Conservation (phyloP, 1,284 basidiomycete genomes). For the Cutaneotrichosporon arboriforme region DNA sequence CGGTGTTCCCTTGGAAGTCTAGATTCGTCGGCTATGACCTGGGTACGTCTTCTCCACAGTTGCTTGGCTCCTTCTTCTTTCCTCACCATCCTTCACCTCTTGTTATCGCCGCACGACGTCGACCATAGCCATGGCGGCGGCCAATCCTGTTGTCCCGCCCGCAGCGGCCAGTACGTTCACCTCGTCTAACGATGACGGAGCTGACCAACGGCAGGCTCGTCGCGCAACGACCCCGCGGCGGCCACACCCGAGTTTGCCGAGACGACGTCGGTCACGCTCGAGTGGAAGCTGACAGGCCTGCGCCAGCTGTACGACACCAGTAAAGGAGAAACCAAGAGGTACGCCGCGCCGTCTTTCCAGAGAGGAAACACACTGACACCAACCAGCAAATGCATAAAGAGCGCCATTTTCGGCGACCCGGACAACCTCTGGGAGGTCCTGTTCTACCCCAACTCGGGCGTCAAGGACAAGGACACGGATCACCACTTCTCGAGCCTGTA, state of each 20-base stretch:
- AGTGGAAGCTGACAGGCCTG: conserved; percentile 67
- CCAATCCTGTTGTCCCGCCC: too few relatives aligned
- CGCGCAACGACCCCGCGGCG: background rate
- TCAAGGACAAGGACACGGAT: conserved; percentile 39
- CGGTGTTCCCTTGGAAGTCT: too few relatives aligned
- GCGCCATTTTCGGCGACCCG: conserved; percentile 46
- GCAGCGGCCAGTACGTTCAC: background rate
- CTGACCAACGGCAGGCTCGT: background rate
- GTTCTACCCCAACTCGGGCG: conserved; percentile 75
- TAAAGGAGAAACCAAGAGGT: conserved; percentile 46
- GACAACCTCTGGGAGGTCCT: conserved; percentile 57
- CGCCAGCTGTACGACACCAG: conserved; percentile 66
- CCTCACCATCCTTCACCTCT: too few relatives aligned
- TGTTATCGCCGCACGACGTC: background rate
- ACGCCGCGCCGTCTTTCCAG: conserved; percentile 13
- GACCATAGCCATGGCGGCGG: background rate
- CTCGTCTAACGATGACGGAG: background rate
- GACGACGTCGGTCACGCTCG: conserved; percentile 61
- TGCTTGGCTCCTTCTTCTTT: too few relatives aligned
- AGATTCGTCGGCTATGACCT: too few relatives aligned
- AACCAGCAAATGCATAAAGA: conserved; percentile 46
- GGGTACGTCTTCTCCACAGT: too few relatives aligned
- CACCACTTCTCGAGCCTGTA: conserved; percentile 65
- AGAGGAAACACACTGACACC: background rate
- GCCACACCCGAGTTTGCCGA: conserved; percentile 50